Evolutionary conservation across 1,139 yeast species (phyloP).

Genomic region (Pichia sp.): DNA sequence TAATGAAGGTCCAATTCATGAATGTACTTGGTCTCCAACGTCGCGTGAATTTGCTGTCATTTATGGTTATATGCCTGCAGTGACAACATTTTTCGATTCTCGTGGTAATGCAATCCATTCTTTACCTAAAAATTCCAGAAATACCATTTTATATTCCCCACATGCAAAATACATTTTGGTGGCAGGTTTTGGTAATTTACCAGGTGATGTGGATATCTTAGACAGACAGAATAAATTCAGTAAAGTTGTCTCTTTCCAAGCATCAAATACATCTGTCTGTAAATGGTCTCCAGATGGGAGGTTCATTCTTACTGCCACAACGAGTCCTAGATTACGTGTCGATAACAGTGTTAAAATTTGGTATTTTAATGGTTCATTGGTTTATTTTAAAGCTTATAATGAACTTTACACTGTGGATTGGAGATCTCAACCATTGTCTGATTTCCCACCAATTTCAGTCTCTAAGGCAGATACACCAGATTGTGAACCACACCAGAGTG

Average conservation of each 20-base stretch:
- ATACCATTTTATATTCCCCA: conserved; percentile 87
- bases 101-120: conserved; percentile 85
- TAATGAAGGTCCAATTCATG: conserved; percentile 96
- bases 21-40: conserved; percentile 95
- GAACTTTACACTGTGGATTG: conserved; percentile 80
- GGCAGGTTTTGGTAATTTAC: conserved; percentile 97
- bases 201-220: conserved; percentile 91
- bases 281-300: conserved; percentile 99
- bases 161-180: conserved; percentile 86
- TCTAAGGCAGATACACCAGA: conserved; percentile 33
- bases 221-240: conserved; percentile 86
- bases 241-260: conserved; percentile 77
- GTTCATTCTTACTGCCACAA: conserved; percentile 88
- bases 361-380: conserved; percentile 83
- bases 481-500: conserved; percentile 67
- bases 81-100: conserved; percentile 89
- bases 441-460: conserved; percentile 44
- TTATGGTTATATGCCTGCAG: conserved; percentile 97
- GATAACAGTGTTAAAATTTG: conserved; percentile 93
- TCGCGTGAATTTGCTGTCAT: conserved; percentile 96
- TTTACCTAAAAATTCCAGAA: conserved; percentile 82
- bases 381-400: conserved; percentile 68
- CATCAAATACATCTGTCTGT: conserved; percentile 89
- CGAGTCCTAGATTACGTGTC: conserved; percentile 93
- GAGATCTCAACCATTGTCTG: conserved; percentile 66